phyloP scores from a whole-genome alignment of 192 early-diverging fungal genomes.

The Piromyces finnis region DNA sequence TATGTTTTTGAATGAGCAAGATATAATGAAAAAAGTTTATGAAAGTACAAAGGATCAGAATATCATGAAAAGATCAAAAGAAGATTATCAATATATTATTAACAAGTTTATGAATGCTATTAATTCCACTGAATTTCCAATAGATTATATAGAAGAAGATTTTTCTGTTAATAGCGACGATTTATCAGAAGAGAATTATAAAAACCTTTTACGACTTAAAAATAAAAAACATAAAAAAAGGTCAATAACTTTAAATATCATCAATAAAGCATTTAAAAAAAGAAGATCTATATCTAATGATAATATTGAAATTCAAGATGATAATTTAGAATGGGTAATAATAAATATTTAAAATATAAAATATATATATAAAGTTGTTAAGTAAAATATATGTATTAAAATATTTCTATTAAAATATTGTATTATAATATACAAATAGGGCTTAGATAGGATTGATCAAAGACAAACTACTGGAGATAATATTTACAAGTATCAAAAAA shows the following conservation, averaged over 20 bases:
- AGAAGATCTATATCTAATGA: neutral
- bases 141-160: neutral
- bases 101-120: neutral
- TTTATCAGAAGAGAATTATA: neutral
- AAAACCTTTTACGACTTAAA: neutral
- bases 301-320: neutral
- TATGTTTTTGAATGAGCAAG: neutral
- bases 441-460: neutral
- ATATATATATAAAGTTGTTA: too few species aligned
- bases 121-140: neutral
- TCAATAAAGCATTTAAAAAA: neutral
- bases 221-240: neutral
- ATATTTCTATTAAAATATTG: too few species aligned
- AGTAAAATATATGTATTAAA: too few species aligned
- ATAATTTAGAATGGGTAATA: neutral
- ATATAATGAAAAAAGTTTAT: neutral
- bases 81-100: neutral
- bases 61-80: neutral
- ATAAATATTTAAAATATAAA: too few species aligned
- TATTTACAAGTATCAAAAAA: neutral
- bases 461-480: neutral
- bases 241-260: neutral
- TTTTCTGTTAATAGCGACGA: neutral
- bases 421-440: too few species aligned
- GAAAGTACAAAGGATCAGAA: neutral